Conservation (phyloP, 2,329 filamentous ascomycete species). For the Nemania bipapillata region DNA sequence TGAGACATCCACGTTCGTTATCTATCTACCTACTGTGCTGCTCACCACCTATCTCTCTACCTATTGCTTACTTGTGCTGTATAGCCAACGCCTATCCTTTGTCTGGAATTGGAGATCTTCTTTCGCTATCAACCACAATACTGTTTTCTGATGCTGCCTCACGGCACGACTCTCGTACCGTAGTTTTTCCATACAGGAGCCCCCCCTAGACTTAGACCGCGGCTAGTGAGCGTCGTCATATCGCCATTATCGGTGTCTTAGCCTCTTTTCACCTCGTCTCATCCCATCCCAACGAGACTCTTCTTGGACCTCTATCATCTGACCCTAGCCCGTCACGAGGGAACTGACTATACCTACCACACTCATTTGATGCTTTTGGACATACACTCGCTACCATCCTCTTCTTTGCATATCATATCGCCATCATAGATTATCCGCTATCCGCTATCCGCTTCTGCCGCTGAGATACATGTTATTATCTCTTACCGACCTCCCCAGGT, state of each 20-base stretch:
- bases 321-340: background rate
- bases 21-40: background rate
- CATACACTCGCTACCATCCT: constrained; percentile 19
- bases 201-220: background rate
- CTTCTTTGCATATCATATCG: constrained; percentile 5
- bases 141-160: background rate
- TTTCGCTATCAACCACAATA: background rate
- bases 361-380: constrained; percentile 21
- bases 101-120: background rate
- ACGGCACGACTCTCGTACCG: background rate
- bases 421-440: background rate
- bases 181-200: background rate
- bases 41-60: background rate
- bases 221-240: background rate
- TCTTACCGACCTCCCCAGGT: background rate
- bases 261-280: background rate
- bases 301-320: constrained; percentile 9
- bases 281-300: background rate
- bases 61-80: background rate
- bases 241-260: constrained; percentile 13
- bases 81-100: background rate
- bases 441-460: no score
- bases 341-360: background rate
- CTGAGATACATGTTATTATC: constrained; percentile 10
- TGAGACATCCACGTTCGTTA: constrained; percentile 12